Base-by-base conservation (phyloP, 352 stramenopile species). In the Phytophthora pistaciae region DNA sequence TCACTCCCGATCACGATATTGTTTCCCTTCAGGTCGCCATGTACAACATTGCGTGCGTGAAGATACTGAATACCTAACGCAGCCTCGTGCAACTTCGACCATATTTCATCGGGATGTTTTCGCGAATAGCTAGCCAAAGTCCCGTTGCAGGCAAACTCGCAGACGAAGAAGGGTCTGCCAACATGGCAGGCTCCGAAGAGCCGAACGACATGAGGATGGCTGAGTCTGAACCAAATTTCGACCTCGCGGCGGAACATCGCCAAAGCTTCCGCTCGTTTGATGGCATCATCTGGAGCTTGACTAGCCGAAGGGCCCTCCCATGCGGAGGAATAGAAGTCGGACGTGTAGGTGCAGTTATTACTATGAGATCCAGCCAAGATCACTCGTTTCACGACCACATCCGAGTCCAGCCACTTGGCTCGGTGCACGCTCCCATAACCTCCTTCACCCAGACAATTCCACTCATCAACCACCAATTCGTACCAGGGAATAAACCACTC, bases 401-500 rank as follows among this genome's bases (percentile, higher is more conserved):
- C 57, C 11, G 56, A 62, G 57, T 58, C 13, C 52, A 53, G 5
- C 66, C 60, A 48, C 20, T 50, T 42, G 3, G 56, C 40, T 42
- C 40, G 38, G 11, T 54, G 20, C 9, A 63, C 56, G 25, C 56
- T 40, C 1, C 56, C 56, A 42, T 44, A 63, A 5, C 40, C 56
- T 7, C 56, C 56, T 27, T 16, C 18, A 14, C 56, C 56, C 3
- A 63, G 7, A 20, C 9, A 10, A 38, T 14, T 42, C 21, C 25
- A 18, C 18, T 63, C 20, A 9, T 63, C 56, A 8, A 54, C 18
- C 5, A 55, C 33, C 25, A 63, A 44, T 8, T 63, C 56, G 16
- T 63, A 63, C 56, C 40, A 63, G 3, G 56, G 56, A 14, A 63
- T 63, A 40, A 63, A 63, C 56, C 56, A 63, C 38, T 53, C 23